Evolutionary conservation across 257 asterid genomes (phyloP).

Genomic region (Solanum pinnatisectum): DNA sequence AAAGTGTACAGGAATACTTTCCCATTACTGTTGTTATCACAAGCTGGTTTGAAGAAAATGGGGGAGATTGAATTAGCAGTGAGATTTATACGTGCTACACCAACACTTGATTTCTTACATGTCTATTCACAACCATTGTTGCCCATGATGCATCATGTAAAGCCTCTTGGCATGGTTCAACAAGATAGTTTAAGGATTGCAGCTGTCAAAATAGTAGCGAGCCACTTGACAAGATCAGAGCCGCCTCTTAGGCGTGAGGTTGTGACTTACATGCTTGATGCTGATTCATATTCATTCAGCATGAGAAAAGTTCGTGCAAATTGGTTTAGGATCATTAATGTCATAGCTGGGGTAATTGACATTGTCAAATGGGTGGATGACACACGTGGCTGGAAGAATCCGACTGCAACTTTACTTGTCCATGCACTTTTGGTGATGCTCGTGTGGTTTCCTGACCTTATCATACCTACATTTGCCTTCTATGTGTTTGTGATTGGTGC

Average conservation of each 20-base stretch:
- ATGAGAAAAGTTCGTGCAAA: constrained; percentile 75
- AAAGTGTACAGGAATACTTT: constrained; percentile 49
- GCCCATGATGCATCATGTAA: constrained; percentile 78
- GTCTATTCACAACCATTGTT: constrained; percentile 58
- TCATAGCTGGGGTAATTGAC: constrained; percentile 55
- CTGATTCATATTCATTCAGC: constrained; percentile 62
- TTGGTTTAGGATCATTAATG: constrained; percentile 68
- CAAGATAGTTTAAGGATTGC: constrained; percentile 45
- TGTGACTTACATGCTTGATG: constrained; percentile 68
- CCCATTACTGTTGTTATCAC: constrained; percentile 49
- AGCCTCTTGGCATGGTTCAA: constrained; percentile 64
- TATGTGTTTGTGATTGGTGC: constrained; percentile 68
- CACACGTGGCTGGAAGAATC: constrained; percentile 79
- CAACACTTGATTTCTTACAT: constrained; percentile 64
- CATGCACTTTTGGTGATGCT: constrained; percentile 62
- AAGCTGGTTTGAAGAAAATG: constrained; percentile 66
- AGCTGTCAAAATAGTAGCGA: constrained; percentile 51
- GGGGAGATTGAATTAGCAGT: constrained; percentile 76
- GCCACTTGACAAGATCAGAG: constrained; percentile 60
- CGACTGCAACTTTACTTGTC: constrained; percentile 63
- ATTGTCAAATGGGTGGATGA: constrained; percentile 68
- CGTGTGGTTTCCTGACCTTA: constrained; percentile 75
- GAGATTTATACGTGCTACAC: constrained; percentile 48
- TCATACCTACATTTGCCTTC: constrained; percentile 62
- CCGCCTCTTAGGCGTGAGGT: constrained; percentile 77